phyloP scores from a whole-genome alignment of 805 yeast genomes.

The Zygotorulaspora danielsina region DNA sequence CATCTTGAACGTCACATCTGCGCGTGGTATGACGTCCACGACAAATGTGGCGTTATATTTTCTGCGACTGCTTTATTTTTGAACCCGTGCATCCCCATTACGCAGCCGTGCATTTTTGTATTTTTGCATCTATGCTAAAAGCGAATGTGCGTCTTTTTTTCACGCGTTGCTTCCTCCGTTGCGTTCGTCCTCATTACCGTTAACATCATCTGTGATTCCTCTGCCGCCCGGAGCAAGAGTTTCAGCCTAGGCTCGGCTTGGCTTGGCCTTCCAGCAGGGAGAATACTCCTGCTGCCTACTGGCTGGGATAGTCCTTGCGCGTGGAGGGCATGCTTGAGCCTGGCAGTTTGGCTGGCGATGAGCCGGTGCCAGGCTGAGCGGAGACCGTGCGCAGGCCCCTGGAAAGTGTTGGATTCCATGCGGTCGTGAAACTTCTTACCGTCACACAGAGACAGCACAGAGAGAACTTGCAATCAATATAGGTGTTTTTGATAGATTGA shows the following conservation, averaged over 20 bases:
- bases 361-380: no score
- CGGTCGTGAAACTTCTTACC: neutral
- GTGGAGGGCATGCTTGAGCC: neutral
- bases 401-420: neutral
- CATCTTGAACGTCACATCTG: no score
- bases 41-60: no score
- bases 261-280: neutral
- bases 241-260: neutral
- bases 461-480: neutral
- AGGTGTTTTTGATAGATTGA: neutral
- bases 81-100: no score
- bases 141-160: no score
- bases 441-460: conserved; percentile 1
- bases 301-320: neutral
- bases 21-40: no score
- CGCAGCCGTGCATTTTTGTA: neutral
- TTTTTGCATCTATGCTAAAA: no score
- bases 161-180: no score
- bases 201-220: no score
- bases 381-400: no score
- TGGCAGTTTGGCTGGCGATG: neutral
- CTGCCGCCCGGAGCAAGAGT: neutral
- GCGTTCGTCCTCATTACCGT: no score
- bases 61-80: no score
- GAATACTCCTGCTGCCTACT: neutral